These are phyloP conservation scores for Cylindrodendrum hubeiense DNA, from an alignment of 2,329 filamentous ascomycete species.

Conservation along the genomic window DNA sequence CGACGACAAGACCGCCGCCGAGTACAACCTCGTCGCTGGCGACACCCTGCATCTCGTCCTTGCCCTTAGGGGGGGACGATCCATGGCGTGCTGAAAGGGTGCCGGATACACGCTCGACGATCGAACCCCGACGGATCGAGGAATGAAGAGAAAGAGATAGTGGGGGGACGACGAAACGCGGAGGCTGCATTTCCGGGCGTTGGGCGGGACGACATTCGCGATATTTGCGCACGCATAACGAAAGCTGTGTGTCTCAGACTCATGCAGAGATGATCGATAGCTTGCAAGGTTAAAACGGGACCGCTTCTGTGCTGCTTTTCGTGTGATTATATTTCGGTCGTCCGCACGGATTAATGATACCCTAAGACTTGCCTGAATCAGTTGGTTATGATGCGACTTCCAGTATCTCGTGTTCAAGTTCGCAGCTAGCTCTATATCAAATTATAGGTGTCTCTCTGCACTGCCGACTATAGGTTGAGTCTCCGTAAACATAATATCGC, in stretches of 20 bases:
- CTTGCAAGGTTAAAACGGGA: slow-evolving; percentile 1
- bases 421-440: slow-evolving; percentile 24
- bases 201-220: slow-evolving; percentile 17
- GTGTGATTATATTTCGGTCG: not conserved
- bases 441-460: slow-evolving; percentile 4
- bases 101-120: not conserved
- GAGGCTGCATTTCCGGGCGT: slow-evolving; percentile 30
- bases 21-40: slow-evolving; percentile 92
- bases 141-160: slow-evolving; percentile 2
- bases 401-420: slow-evolving; percentile 20
- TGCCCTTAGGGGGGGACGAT: slow-evolving; percentile 83
- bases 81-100: slow-evolving; percentile 26
- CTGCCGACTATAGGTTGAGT: slow-evolving; percentile 1
- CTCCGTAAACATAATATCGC: slow-evolving; percentile 1
- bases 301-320: not conserved
- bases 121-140: not conserved
- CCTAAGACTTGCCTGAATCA: slow-evolving; percentile 11
- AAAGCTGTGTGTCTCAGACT: slow-evolving; percentile 17
- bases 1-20: slow-evolving; percentile 92
- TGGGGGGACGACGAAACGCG: slow-evolving; percentile 8
- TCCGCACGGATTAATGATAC: not conserved
- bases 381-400: slow-evolving; percentile 18
- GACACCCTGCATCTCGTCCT: slow-evolving; percentile 96
- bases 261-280: slow-evolving; percentile 10
- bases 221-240: slow-evolving; percentile 19